Evolutionary conservation across 768 basidiomycete genomes (phyloP), one percentile per base, ranked within the genome.

Genomic region (Collybia nuda): DNA sequence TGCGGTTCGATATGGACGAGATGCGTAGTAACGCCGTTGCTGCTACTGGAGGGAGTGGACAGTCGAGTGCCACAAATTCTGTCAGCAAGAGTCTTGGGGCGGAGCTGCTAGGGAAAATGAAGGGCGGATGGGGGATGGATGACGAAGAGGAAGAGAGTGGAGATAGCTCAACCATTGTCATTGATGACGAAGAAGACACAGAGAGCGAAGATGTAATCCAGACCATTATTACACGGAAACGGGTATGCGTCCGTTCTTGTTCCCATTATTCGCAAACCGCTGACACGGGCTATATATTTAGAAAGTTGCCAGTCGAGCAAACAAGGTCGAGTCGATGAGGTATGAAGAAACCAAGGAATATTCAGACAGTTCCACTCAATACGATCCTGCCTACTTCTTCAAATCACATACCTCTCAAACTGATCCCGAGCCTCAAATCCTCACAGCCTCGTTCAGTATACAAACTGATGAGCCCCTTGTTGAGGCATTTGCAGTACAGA

Each of bases 1-100:
- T 97, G 81, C 79, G 91, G 26, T 96, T 88, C 56, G 95, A 98
- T 60, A 83, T 98, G 78, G 94, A 98, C 58, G 93, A 95, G 68
- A 81, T 95, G 76, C 78, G 93, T 36, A 81, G 71, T 46, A 70
- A 66, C 41, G 71, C 74, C 5, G 64, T 69, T 35, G 67, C 60
- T 24, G 64, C 67, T 18, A 65, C 62, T 11, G 65, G 71, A 0
- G 67, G 70, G 12, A 79, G 76, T 43, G 77, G 75, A 26, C 60
- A 55, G 41, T 72, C 69, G 37, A 91, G 84, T 59, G 71, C 65
- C 15, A 68, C 68, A 26, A 80, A 77, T 37, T 85, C 79, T 15
- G 57, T 90, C 48, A 88, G 86, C 58, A 88, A 85, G 72, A 87
- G 82, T 57, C 66, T 92, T 4, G 88, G 89, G 2, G 86, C 84